Evolutionary conservation across 164 flowering plant genomes (phyloP), one percentile per base, ranked within the genome.

Genomic region (Aristolochia fimbriata): DNA sequence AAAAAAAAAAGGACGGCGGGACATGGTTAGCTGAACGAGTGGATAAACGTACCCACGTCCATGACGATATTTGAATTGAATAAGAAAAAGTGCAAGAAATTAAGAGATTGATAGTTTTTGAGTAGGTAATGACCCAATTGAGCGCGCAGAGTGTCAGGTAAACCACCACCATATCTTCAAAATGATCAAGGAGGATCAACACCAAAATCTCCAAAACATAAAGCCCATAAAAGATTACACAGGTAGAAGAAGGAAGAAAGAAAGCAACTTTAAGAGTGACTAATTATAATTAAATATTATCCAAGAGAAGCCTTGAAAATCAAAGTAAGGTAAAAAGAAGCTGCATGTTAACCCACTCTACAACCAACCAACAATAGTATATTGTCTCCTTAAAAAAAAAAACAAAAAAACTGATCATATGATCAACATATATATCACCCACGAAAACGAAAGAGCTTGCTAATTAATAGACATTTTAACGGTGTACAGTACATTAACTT

Each of bases 241-340:
- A 13, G 7, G 27, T n/a, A 4, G 27, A 22, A 25, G 15, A 25
- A 24, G 27, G 1, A 25, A 24, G 57, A 54, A 15, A 54, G 57
- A 23, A 15, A 54, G 4, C 6, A 25, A 23, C 2, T 13, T 19
- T 13, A 22, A 24, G 2, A 23, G 16, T 15, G 22, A 49, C 22
- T 17, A 5, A 27, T 27, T 8, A 20, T 17, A 49, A 49, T 20
- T 49, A 49, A n/a, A 20, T 49, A 21, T 54, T 54, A 22, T 54
- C 57, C 57, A 54, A 22, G 30, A 54, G n/a, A n/a, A n/a, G 37
- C 57, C 57, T 10, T 54, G 57, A 54, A 54, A 54, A 54, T 21
- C 1, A 30, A n/a, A 30, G 5, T 20, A 56, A 31, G 21, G n/a
- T 11, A 12, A 50, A 24, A 19, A 62, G 25, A 37, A 33, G 21